These are phyloP conservation scores for Climacium dendroides DNA, from an alignment of 225 moss, liverwort and hornwort species.

Conservation along the genomic window DNA sequence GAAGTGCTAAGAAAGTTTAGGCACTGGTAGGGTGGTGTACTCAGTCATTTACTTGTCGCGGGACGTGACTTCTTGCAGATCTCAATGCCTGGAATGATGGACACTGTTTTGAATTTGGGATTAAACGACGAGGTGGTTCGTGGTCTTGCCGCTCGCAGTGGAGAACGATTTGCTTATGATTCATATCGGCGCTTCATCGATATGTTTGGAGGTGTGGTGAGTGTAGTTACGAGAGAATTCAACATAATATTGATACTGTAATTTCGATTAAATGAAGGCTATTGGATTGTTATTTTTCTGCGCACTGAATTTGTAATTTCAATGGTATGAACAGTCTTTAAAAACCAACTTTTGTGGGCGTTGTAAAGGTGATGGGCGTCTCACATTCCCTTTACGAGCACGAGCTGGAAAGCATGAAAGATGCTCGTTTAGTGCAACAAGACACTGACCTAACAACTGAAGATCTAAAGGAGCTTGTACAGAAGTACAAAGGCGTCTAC, in stretches of 20 bases:
- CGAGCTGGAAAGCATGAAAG: slow-evolving; percentile 69
- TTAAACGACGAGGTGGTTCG: slow-evolving; percentile 78
- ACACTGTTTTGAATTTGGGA: slow-evolving; percentile 83
- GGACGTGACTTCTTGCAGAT: slow-evolving; percentile 27
- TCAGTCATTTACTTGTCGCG: not conserved
- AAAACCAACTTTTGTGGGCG: not conserved
- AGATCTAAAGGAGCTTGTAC: slow-evolving; percentile 74
- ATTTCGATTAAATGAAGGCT: not conserved
- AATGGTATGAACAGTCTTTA: not conserved
- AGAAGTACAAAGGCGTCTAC: slow-evolving; percentile 67
- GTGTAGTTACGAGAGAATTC: slow-evolving; percentile 2
- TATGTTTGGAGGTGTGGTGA: slow-evolving; percentile 95
- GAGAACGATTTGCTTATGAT: slow-evolving; percentile 85
- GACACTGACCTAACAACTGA: slow-evolving; percentile 82
- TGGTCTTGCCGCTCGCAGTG: slow-evolving; percentile 66
- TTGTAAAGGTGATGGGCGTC: slow-evolving; percentile 76
- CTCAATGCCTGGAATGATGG: slow-evolving; percentile 99
- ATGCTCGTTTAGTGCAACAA: slow-evolving; percentile 27
- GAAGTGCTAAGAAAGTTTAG: not conserved
- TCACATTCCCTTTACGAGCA: slow-evolving; percentile 75
- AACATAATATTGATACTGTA: not conserved
- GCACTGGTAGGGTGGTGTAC: not conserved
- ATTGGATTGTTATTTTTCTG: not conserved
- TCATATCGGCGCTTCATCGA: slow-evolving; percentile 91
- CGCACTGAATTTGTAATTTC: not conserved